These are phyloP conservation scores for Trifolium subterraneum DNA, from an alignment of 306 rosid genomes.

Conservation along the genomic window DNA sequence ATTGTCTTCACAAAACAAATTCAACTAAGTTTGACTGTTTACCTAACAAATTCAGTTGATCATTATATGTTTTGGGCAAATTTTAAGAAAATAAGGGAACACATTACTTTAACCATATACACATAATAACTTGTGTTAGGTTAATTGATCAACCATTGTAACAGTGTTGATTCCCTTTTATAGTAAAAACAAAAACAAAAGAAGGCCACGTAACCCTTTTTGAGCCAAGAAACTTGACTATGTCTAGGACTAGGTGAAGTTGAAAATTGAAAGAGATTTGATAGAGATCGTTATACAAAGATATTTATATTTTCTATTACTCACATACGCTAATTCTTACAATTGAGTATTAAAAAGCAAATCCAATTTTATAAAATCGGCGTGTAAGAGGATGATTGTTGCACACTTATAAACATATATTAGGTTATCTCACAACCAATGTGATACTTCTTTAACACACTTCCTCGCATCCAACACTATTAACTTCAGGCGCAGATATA, in stretches of 20 bases:
- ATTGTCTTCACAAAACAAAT: too few species aligned
- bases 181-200: conserved; percentile 15
- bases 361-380: too few species aligned
- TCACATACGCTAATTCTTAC: too few species aligned
- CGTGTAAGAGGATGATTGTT: too few species aligned
- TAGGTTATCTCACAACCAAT: too few species aligned
- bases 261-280: conserved; percentile 13
- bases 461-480: too few species aligned
- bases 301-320: conserved; percentile 8
- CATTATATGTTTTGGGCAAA: not conserved
- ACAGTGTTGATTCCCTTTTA: not conserved
- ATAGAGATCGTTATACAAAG: conserved; percentile 34
- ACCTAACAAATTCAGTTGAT: not conserved
- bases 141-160: not conserved
- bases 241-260: not conserved
- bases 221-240: conserved; percentile 37
- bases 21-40: too few species aligned
- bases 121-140: not conserved
- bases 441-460: too few species aligned
- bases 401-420: too few species aligned
- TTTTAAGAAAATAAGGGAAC: not conserved
- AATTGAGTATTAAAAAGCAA: too few species aligned
- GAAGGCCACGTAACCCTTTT: conserved; percentile 16
- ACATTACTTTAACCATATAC: not conserved
- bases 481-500: too few species aligned